A percentile compares a stretch with the other conserved stretches of the same genome.
Evolutionary conservation across 306 rosid genomes (phyloP).

Genomic region (Corylus heterophylla): DNA sequence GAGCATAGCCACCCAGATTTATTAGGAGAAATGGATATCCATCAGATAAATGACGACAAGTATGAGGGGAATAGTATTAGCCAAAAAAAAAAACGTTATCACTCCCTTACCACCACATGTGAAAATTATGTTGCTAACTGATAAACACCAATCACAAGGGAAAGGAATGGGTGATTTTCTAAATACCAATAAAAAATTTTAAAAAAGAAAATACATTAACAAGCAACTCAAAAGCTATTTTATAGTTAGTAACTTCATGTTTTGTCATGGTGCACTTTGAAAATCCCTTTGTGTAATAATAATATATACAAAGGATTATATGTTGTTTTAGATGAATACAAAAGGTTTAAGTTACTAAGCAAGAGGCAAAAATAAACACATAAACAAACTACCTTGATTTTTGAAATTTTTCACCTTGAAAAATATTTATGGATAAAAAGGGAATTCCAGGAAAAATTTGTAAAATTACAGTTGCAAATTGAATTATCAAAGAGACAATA

Average conservation of each 20-base stretch:
- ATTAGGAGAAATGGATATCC: not conserved
- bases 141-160: not conserved
- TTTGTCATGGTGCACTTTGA: too few relatives aligned
- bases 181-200: not conserved
- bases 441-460: not conserved
- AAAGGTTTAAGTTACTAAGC: too few relatives aligned
- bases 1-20: not conserved
- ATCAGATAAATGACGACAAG: not conserved
- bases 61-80: too few relatives aligned
- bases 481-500: not conserved
- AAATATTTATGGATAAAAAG: not conserved
- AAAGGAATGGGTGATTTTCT: not conserved
- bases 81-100: too few relatives aligned
- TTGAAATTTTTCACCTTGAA: not conserved
- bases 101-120: not conserved
- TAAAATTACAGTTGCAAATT: not conserved
- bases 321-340: too few relatives aligned
- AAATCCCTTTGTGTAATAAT: too few relatives aligned
- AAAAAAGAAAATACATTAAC: too few relatives aligned
- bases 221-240: too few relatives aligned
- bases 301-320: too few relatives aligned
- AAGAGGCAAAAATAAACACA: not conserved
- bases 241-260: too few relatives aligned
- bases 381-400: not conserved
- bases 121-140: not conserved